Conservation (phyloP, 2,329 filamentous ascomycete genomes). For the Claviceps sorghi region DNA sequence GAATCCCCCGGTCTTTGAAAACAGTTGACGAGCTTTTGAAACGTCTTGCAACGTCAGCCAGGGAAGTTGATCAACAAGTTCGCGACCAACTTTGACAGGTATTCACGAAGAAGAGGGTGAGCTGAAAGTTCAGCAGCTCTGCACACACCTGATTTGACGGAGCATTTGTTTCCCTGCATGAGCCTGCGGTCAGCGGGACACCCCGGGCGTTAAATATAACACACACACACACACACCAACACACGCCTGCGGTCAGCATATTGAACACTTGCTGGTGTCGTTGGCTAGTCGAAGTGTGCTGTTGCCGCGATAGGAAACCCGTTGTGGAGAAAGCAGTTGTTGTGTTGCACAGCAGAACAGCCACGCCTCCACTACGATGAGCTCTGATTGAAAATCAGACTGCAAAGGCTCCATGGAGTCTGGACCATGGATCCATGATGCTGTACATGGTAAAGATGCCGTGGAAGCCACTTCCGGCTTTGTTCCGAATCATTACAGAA, state of each 20-base stretch:
- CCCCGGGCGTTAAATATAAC: no score
- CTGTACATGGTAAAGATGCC: background rate
- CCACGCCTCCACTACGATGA: background rate
- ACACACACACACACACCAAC: no score
- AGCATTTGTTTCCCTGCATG: background rate
- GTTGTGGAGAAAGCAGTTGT: background rate
- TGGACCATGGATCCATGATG: background rate
- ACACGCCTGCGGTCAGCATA: background rate
- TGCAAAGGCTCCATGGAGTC: background rate
- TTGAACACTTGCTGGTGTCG: background rate
- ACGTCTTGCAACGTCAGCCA: background rate
- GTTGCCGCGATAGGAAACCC: constrained; percentile 2
- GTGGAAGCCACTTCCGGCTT: no score
- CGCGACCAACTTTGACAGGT: background rate
- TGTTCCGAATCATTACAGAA: background rate
- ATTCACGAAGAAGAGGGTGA: background rate
- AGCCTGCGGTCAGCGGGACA: background rate
- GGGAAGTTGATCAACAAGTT: background rate
- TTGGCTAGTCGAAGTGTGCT: background rate
- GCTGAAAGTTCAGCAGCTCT: background rate
- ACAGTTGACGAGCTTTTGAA: background rate
- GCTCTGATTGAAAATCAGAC: background rate
- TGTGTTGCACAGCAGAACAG: background rate
- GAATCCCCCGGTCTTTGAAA: background rate
- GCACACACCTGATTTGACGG: background rate